A percentile compares a stretch with the other conserved stretches of the same genome.
These are phyloP conservation scores for Botryosphaeria agaves DNA, from an alignment of 2,329 filamentous ascomycete species.

Conservation along the genomic window DNA sequence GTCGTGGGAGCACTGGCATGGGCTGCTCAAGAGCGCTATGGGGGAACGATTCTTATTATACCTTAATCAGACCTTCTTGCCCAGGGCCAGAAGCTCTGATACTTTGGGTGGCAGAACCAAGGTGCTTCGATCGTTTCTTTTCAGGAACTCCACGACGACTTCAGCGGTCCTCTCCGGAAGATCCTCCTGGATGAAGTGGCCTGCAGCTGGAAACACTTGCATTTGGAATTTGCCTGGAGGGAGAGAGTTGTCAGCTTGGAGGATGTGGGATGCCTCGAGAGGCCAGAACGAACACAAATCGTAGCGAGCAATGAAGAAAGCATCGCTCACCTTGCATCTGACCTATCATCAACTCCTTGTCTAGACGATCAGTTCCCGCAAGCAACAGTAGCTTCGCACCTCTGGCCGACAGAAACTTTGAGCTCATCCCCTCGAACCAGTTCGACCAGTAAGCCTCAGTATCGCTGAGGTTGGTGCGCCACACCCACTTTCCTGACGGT, in stretches of 20 bases:
- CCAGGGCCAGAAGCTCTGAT: constrained; percentile 28
- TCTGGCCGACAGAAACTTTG: constrained; percentile 66
- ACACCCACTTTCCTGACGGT: constrained; percentile 40
- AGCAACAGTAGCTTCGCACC: constrained; percentile 75
- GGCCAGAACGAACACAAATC: not conserved
- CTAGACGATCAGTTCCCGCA: constrained; percentile 75
- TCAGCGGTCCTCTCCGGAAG: constrained; percentile 77
- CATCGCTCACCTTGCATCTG: constrained; percentile 71
- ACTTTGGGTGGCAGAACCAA: constrained; percentile 88
- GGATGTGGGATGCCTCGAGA: not conserved
- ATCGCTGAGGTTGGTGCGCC: constrained; percentile 67
- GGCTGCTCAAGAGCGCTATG: too few species aligned
- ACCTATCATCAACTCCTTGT: constrained; percentile 85
- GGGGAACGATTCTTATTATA: too few species aligned
- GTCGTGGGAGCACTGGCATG: too few species aligned
- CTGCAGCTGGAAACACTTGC: constrained; percentile 85
- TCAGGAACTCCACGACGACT: constrained; percentile 77
- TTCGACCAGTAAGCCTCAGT: constrained; percentile 88
- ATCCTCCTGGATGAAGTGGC: constrained; percentile 95
- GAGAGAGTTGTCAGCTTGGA: not conserved
- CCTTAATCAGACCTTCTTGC: constrained; percentile 29
- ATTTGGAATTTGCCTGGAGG: constrained; percentile 77
- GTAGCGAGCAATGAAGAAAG: not conserved
- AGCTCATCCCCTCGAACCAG: constrained; percentile 80
- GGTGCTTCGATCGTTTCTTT: constrained; percentile 70